Percentiles rank a stretch among this genome's conserved stretches.
Evolutionary conservation across 352 stramenopile genomes (phyloP).

Genomic region (Globisporangium iwayamae): DNA sequence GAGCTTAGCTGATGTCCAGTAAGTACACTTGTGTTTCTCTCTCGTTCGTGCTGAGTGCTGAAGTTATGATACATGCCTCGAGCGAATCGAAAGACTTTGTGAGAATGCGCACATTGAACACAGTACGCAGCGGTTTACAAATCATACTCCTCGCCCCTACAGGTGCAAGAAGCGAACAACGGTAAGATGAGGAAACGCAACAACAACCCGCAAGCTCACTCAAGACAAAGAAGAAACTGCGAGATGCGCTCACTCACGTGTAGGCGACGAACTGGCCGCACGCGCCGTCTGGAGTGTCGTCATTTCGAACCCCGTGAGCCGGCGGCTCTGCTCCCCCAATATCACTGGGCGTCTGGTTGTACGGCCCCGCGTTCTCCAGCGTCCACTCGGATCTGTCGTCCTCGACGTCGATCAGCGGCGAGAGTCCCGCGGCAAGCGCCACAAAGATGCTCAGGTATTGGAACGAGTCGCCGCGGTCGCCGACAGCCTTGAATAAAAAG

Average conservation of each 20-base stretch:
- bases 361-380: background rate
- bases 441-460: conserved; percentile 32
- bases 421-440: conserved; percentile 8
- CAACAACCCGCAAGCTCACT: too few relatives aligned
- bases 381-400: background rate
- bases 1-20: background rate
- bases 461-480: conserved; percentile 19
- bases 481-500: conserved; percentile 37
- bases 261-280: conserved; percentile 2
- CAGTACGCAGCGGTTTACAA: background rate
- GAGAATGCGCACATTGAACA: too few relatives aligned
- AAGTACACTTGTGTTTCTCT: background rate
- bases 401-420: conserved; percentile 10
- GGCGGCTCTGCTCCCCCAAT: background rate
- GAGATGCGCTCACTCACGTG: background rate
- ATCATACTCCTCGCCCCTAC: too few relatives aligned
- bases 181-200: too few relatives aligned
- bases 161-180: too few relatives aligned
- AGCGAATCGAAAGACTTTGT: too few relatives aligned
- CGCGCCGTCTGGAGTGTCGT: background rate
- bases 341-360: conserved; percentile 5
- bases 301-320: background rate
- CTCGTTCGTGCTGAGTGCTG: background rate
- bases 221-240: too few relatives aligned
- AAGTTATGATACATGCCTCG: background rate